A percentile compares a stretch with the other conserved stretches of the same genome.
Conservation (phyloP, 495 filamentous ascomycete genomes). For the Neurospora intermedia region DNA sequence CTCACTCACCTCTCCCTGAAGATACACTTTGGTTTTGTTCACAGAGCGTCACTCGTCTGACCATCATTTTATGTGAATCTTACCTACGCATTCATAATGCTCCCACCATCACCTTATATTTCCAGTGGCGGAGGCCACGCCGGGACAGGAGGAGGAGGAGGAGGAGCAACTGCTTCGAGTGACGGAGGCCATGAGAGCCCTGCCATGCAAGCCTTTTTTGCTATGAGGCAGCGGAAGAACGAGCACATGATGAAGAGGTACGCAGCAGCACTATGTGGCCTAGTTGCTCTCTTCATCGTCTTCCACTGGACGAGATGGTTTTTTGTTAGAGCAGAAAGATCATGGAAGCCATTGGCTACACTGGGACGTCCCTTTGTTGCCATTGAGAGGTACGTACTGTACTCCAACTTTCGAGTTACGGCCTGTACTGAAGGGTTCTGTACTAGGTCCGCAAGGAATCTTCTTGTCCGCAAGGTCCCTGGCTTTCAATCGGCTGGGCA, state of each 20-base stretch:
- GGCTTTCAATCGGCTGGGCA: constrained; percentile 45
- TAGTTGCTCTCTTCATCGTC: constrained; percentile 42
- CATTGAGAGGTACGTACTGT: constrained; percentile 15
- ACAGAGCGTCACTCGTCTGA: background rate
- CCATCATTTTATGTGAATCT: background rate
- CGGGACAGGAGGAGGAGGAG: background rate
- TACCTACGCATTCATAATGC: constrained; percentile 3
- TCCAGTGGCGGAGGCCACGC: constrained; percentile 1
- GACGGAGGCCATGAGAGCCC: constrained; percentile 6
- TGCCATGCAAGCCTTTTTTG: constrained; percentile 16
- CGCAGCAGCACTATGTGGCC: constrained; percentile 32
- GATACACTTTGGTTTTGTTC: background rate
- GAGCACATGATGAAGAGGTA: constrained; percentile 28
- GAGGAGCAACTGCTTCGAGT: constrained; percentile 2
- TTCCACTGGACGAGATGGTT: constrained; percentile 35
- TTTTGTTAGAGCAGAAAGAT: constrained; percentile 12
- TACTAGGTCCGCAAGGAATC: constrained; percentile 24
- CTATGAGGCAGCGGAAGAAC: constrained; percentile 21
- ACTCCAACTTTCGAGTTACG: background rate
- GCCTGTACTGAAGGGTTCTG: no score
- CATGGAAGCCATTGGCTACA: constrained; percentile 5
- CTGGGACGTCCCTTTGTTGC: constrained; percentile 17
- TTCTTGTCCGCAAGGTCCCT: constrained; percentile 33
- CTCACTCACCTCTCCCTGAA: background rate
- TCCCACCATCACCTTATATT: background rate